Conservation (phyloP, 2,329 filamentous ascomycete genomes). For the Furcasterigmium furcatum region DNA sequence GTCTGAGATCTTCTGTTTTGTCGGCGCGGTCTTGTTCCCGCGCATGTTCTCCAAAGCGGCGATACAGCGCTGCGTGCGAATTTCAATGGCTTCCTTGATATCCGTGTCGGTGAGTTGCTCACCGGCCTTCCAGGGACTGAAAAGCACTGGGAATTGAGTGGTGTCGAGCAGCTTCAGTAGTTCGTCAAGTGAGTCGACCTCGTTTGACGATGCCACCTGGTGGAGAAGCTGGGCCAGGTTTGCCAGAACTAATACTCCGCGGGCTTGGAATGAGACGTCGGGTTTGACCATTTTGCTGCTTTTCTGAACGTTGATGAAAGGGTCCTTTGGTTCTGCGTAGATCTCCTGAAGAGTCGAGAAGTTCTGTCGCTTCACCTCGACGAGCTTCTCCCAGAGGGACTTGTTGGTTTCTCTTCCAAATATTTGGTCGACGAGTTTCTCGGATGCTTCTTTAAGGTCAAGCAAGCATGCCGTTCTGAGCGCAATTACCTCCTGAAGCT, state of each 20-base stretch:
- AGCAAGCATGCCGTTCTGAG: slow-evolving; percentile 18
- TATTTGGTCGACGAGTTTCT: slow-evolving; percentile 21
- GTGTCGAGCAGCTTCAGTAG: slow-evolving; percentile 12
- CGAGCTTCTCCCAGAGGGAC: slow-evolving; percentile 1
- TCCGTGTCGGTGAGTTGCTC: slow-evolving; percentile 10
- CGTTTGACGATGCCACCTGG: slow-evolving; percentile 11
- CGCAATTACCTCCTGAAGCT: background rate
- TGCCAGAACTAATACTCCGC: slow-evolving; percentile 20
- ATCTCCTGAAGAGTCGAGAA: slow-evolving; percentile 20
- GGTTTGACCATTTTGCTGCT: slow-evolving; percentile 3
- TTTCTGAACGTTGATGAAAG: slow-evolving; percentile 23
- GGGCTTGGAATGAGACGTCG: background rate
- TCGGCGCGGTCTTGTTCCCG: background rate
- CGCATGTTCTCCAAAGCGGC: slow-evolving; percentile 14
- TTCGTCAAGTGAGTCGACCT: slow-evolving; percentile 3
- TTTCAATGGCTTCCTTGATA: slow-evolving; percentile 23
- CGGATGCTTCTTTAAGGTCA: slow-evolving; percentile 20
- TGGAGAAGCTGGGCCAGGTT: slow-evolving; percentile 33
- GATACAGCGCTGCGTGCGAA: slow-evolving; percentile 32
- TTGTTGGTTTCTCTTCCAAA: slow-evolving; percentile 11
- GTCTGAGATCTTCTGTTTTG: background rate
- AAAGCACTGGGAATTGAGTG: slow-evolving; percentile 21
- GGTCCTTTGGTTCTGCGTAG: slow-evolving; percentile 14
- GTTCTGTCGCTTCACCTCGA: slow-evolving; percentile 10
- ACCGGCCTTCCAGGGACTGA: slow-evolving; percentile 15